Percentiles rank a stretch among this genome's conserved stretches.
phyloP scores from a whole-genome alignment of 1,284 basidiomycete genomes.

The Macrocybe sp. region DNA sequence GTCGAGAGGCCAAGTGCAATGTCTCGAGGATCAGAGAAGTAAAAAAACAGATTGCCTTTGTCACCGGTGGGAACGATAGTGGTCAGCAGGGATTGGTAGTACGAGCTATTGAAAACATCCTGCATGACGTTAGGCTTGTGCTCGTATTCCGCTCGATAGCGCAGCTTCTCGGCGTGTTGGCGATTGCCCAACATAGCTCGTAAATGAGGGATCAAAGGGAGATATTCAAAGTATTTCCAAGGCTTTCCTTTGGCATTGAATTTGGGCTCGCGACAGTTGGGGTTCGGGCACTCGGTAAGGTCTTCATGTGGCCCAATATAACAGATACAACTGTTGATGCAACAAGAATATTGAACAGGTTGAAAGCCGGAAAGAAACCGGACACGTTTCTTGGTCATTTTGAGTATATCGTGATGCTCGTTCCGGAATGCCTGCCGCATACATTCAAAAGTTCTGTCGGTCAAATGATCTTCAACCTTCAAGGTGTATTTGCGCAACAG shows the following conservation, averaged over 20 bases:
- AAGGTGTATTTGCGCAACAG: too few species aligned
- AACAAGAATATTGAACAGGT: too few species aligned
- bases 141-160: conserved; percentile 12
- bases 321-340: too few species aligned
- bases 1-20: conserved; percentile 24
- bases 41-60: conserved; percentile 13
- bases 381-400: too few species aligned
- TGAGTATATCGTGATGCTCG: too few species aligned
- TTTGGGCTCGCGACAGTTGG: conserved; percentile 22
- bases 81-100: conserved; percentile 18
- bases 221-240: conserved; percentile 9
- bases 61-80: conserved; percentile 20
- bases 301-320: too few species aligned
- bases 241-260: conserved; percentile 17
- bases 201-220: neutral
- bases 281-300: too few species aligned
- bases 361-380: too few species aligned
- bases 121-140: conserved; percentile 10
- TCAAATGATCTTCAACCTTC: too few species aligned
- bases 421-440: too few species aligned
- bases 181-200: conserved; percentile 10
- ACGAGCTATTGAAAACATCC: conserved; percentile 25
- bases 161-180: conserved; percentile 14
- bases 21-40: conserved; percentile 24
- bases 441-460: neutral